Conservation (phyloP, 305 asterid genomes). For the Withania somnifera region DNA sequence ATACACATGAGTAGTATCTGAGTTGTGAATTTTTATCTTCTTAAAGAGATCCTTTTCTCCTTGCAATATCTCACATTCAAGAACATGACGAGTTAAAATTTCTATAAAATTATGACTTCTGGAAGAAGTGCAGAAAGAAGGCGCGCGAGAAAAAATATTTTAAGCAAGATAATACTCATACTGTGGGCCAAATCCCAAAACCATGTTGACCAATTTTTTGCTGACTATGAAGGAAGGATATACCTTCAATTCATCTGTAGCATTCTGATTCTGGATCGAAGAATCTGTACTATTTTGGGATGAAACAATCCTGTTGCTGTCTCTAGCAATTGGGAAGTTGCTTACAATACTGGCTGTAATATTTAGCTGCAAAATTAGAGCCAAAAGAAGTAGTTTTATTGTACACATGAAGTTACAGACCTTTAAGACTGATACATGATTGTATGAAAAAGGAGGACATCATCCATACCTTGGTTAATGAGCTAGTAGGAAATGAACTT, state of each 20-base stretch:
- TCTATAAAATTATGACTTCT: neutral
- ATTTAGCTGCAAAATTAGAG: slow-evolving; percentile 44
- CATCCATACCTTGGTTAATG: slow-evolving; percentile 3
- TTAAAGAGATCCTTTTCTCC: neutral
- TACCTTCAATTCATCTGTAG: slow-evolving; percentile 46
- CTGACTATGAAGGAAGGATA: neutral
- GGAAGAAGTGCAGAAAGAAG: neutral
- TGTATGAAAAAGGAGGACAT: neutral
- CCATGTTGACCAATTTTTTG: neutral
- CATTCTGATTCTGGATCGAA: slow-evolving; percentile 11
- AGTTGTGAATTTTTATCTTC: neutral
- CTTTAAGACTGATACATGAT: neutral
- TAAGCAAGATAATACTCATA: neutral
- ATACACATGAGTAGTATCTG: neutral
- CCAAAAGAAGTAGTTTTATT: neutral
- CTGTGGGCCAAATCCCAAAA: neutral
- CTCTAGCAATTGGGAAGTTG: slow-evolving; percentile 23
- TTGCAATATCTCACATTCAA: neutral
- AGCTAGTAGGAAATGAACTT: slow-evolving; percentile 31
- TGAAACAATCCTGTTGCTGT: slow-evolving; percentile 16
- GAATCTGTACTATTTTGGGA: slow-evolving; percentile 7
- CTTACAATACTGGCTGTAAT: slow-evolving; percentile 32
- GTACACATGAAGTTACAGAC: neutral
- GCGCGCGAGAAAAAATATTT: neutral
- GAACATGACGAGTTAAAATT: neutral